Conservation (phyloP, 2,329 filamentous ascomycete genomes). For the Aureobasidium zeae region DNA sequence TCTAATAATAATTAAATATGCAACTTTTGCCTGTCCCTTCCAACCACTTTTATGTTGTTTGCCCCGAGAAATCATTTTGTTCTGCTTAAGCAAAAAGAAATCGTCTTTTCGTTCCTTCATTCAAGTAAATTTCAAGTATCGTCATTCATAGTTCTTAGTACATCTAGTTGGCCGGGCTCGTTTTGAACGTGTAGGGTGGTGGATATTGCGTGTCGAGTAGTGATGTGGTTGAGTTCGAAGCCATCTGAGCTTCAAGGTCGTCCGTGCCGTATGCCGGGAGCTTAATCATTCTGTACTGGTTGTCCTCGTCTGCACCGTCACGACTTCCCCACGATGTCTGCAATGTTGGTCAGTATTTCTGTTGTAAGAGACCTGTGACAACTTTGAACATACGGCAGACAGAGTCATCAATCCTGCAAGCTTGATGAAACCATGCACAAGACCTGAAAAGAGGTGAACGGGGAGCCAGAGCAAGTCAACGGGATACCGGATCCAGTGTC, state of each 20-base stretch:
- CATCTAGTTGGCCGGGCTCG: not conserved
- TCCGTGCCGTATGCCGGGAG: conserved; percentile 28
- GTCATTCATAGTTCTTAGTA: too few species aligned
- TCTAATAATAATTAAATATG: too few species aligned
- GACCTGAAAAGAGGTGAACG: conserved; percentile 82
- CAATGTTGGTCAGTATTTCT: not conserved
- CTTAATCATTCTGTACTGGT: conserved; percentile 56
- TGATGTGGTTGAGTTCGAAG: conserved; percentile 10
- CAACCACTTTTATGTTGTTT: too few species aligned
- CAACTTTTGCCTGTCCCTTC: too few species aligned
- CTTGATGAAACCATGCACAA: conserved; percentile 88
- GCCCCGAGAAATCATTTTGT: too few species aligned
- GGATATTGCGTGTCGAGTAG: not conserved
- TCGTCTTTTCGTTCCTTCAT: too few species aligned
- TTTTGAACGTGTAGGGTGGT: conserved; percentile 16
- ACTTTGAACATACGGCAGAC: conserved; percentile 10
- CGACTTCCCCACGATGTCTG: conserved; percentile 95
- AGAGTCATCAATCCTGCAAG: conserved; percentile 73
- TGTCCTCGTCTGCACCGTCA: conserved; percentile 79
- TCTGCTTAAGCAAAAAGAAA: too few species aligned
- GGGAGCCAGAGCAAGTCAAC: conserved; percentile 71
- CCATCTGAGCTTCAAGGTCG: conserved; percentile 7
- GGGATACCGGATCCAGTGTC: conserved; percentile 76
- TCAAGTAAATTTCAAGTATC: too few species aligned
- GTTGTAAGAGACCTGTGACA: too few species aligned